Percentiles rank a stretch among this genome's conserved stretches.
phyloP scores from a whole-genome alignment of 805 yeast genomes.

The Ogataea chonburiensis region DNA sequence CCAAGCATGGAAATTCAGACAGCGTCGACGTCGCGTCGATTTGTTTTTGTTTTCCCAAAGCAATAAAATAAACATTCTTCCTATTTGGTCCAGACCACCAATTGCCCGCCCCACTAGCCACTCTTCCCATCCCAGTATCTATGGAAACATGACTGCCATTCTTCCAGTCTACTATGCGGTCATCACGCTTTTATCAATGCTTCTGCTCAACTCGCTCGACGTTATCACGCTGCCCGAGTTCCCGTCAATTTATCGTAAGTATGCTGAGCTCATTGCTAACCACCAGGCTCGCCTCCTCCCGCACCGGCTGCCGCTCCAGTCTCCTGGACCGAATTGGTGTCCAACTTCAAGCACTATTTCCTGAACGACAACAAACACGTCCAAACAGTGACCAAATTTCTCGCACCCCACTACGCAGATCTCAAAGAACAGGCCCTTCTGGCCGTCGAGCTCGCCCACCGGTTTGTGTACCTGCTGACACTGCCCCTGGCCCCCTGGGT shows the following conservation, averaged over 20 bases:
- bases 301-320: too few relatives aligned
- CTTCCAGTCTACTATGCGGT: conserved; percentile 20
- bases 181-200: conserved; percentile 19
- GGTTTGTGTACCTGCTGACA: background rate
- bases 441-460: background rate
- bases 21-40: conserved; percentile 9
- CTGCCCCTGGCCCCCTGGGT: background rate
- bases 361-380: conserved; percentile 18
- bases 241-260: conserved; percentile 8
- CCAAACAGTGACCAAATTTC: conserved; percentile 2
- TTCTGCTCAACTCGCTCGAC: conserved; percentile 14
- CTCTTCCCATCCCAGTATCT: conserved; percentile 1
- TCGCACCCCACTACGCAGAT: conserved; percentile 7
- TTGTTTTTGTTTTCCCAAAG: conserved; percentile 2
- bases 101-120: background rate
- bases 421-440: conserved; percentile 1
- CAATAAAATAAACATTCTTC: conserved; percentile 10
- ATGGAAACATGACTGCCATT: conserved; percentile 11
- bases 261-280: too few relatives aligned
- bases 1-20: background rate
- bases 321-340: too few relatives aligned
- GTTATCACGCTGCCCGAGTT: conserved; percentile 12
- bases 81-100: background rate
- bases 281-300: too few relatives aligned
- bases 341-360: conserved; percentile 14